Conservation (phyloP, 2,329 filamentous ascomycete genomes). For the Pestalotiopsis sp. region DNA sequence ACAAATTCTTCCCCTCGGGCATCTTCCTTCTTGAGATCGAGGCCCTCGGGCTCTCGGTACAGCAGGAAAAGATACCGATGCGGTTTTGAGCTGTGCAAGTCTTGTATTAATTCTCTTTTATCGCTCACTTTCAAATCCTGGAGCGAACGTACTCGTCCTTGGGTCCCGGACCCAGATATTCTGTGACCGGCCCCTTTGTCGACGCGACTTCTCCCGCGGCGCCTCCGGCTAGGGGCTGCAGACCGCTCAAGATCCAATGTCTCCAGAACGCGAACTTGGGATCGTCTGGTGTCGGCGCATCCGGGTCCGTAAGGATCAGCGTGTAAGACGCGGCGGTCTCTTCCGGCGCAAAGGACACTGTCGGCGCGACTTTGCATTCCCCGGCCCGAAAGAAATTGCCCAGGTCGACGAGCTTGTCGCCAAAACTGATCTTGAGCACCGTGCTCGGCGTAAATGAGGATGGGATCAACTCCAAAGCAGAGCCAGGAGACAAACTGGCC, state of each 20-base stretch:
- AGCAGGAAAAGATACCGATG: slow-evolving; percentile 50
- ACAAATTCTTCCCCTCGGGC: slow-evolving; percentile 50
- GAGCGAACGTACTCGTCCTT: slow-evolving; percentile 46
- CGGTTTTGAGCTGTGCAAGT: slow-evolving; percentile 43
- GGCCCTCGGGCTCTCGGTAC: slow-evolving; percentile 41
- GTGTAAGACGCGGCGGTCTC: slow-evolving; percentile 40
- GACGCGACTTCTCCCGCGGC: slow-evolving; percentile 25
- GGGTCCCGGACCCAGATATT: slow-evolving; percentile 47
- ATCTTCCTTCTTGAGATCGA: slow-evolving; percentile 41
- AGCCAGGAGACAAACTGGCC: slow-evolving; percentile 43
- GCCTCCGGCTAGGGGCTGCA: slow-evolving; percentile 33
- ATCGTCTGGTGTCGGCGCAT: slow-evolving; percentile 57
- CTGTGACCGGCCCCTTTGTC: slow-evolving; percentile 38
- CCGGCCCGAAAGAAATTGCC: slow-evolving; percentile 43
- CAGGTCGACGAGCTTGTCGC: slow-evolving; percentile 34
- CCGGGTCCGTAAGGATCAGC: slow-evolving; percentile 55
- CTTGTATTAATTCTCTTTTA: not conserved
- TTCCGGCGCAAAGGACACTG: slow-evolving; percentile 38
- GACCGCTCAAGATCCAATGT: slow-evolving; percentile 52
- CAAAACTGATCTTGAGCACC: slow-evolving; percentile 40
- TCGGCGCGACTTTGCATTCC: slow-evolving; percentile 38
- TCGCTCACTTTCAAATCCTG: not conserved
- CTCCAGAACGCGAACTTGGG: slow-evolving; percentile 59
- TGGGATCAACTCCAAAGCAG: slow-evolving; percentile 43
- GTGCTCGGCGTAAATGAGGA: slow-evolving; percentile 44